Evolutionary conservation across 192 early-diverging fungal species (phyloP).

Genomic region (Radiomyces spectabilis): DNA sequence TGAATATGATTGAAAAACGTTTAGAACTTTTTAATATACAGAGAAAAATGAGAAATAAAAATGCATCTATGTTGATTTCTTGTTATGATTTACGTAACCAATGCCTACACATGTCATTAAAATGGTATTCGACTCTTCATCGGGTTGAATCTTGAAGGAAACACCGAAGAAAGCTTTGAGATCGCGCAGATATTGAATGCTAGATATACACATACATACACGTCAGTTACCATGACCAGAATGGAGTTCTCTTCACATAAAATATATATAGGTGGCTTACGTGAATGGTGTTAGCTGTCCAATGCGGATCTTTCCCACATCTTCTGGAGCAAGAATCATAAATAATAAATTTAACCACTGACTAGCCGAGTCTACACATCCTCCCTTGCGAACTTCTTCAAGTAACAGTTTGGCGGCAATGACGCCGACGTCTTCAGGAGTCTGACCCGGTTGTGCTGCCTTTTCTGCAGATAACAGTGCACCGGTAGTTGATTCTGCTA

Average conservation of each 20-base stretch:
- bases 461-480: conserved; percentile 81
- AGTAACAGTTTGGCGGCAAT: conserved; percentile 73
- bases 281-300: conserved; percentile 82
- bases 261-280: conserved; percentile 38
- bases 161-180: conserved; percentile 84
- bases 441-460: conserved; percentile 66
- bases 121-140: conserved; percentile 38
- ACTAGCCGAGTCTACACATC: conserved; percentile 81
- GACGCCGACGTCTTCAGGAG: conserved; percentile 87
- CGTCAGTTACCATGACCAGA: background rate
- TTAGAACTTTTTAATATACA: no score
- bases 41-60: background rate
- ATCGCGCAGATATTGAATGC: conserved; percentile 91
- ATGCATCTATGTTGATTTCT: conserved; percentile 61
- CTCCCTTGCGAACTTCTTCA: conserved; percentile 80
- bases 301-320: conserved; percentile 86
- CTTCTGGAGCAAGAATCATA: conserved; percentile 85
- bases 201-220: conserved; percentile 19
- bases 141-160: conserved; percentile 82
- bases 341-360: conserved; percentile 86
- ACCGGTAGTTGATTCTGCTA: conserved; percentile 87
- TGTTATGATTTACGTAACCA: conserved; percentile 87
- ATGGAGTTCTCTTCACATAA: background rate
- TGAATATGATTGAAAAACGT: background rate
- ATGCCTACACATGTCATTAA: conserved; percentile 83